Evolutionary conservation across 495 filamentous ascomycete species (phyloP), one percentile per base, ranked within the genome.

Genomic region (Baudoinia panamericana): DNA sequence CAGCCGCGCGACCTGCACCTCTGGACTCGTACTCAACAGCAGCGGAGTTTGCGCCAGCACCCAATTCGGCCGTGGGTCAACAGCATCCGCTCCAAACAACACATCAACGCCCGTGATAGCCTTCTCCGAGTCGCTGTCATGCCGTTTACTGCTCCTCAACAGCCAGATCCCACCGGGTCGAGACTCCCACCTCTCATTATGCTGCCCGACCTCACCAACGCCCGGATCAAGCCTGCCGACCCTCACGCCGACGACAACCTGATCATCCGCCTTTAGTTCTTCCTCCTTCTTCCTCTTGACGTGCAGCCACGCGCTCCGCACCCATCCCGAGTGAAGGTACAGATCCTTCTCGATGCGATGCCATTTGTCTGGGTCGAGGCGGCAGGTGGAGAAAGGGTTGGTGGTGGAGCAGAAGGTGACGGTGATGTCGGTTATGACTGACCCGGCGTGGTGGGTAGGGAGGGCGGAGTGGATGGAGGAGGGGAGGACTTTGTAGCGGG

Each of bases 311-410:
- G 86, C 92, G 55, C 70, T 78, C 27, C 73, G 76, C 30, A 84
- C 64, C 72, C 80, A 83, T 35, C 72, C 70, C 29, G 69, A 69
- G 43, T 69, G 70, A 13, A 97, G 70, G 58, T 86, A 90, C 1
- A 97, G 71, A 55, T 97, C 86, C 64, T 96, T 97, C 41, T 93
- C 82, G 45, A 96, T 65, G 38, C 82, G 76, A 45, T 80, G 72
- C 90, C 90, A 97, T 41, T 67, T 55, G 30, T 71, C 62, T n/a
- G 73, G 57, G 57, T 87, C 77, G 40, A 93, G 71, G 47, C 73
- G 76, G 68, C 90, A 96, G 37, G 66, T 75, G 2, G 77, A 80
- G 39, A 95, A 77, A 27, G 78, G 56, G 57, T 86, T 86, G 43
- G 88, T 38, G 10, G 67, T 62, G 3, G 77, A 81, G 62, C 92